Base-by-base conservation (phyloP, 768 basidiomycete species). In the Lentinula lateritia region DNA sequence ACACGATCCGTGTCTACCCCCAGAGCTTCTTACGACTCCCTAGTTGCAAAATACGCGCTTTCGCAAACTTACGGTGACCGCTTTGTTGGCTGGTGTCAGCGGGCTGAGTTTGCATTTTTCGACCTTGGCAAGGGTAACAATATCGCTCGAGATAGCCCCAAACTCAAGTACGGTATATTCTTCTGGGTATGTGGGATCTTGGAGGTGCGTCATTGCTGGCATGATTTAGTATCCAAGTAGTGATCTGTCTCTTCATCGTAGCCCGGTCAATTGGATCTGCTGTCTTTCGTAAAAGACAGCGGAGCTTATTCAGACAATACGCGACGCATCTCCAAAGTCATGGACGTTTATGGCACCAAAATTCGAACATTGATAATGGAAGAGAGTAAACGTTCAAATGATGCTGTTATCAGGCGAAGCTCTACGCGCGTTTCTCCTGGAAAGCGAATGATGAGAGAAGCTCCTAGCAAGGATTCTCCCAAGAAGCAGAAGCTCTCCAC, bases 401-500 rank as follows among this genome's bases (percentile, higher is more conserved):
- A 36, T n/a, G 18, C 50, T 12, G 32, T 35, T n/a, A 4, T 20
- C 32, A 41, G 35, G 4, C 45, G 35, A 12, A 18, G 28, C 12
- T 28, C 60, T 8, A 34, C 58, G 39, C 48, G 48, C 10, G 4
- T 34, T 16, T 36, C 48, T 35, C 32, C 60, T 32, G 28, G n/a
- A 41, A 61, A 61, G 18, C 50, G 52, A 9, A 4, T 35, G 3
- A 10, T 41, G 39, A 45, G 60, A 52, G 60, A 61, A 41, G 50
- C 52, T 5, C 60, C 60, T 10, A 36, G 16, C 36, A 61, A 52
- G 36, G 50, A 53, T 23, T n/a, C 60, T 43, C 60, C 60, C 3
- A 52, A 61, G 36, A 61, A 61, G 15, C 60, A 20, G 13, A 61
- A 61, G 60, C n/a, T 61, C 6, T 52, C 50, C 6, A 12, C 35